Percentiles rank a stretch among this genome's conserved stretches.
Evolutionary conservation across 2,329 filamentous ascomycete species (phyloP).

Genomic region (Beauveria brongniartii): DNA sequence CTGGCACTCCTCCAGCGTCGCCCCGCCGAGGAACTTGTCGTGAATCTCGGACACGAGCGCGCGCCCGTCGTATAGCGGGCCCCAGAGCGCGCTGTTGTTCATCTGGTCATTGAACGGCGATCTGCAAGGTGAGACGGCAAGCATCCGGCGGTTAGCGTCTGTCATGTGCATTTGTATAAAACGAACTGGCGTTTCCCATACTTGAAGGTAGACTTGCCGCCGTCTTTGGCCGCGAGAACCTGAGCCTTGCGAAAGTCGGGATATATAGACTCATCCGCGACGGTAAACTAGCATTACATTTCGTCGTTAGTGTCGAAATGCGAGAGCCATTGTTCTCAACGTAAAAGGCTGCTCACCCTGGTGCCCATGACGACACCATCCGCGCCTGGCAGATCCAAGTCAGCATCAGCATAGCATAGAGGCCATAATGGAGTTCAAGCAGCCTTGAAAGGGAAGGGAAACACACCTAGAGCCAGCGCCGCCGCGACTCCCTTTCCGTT

Average conservation of each 20-base stretch:
- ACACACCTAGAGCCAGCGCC: constrained; percentile 43
- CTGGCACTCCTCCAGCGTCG: constrained; percentile 34
- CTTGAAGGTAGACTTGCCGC: constrained; percentile 38
- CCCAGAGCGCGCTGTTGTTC: constrained; percentile 31
- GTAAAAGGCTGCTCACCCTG: constrained; percentile 22
- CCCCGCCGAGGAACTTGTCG: constrained; percentile 29
- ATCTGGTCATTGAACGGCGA: constrained; percentile 36
- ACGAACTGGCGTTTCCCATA: constrained; percentile 15
- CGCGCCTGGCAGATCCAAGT: constrained; percentile 24
- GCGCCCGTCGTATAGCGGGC: constrained; percentile 35
- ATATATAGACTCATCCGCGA: constrained; percentile 34
- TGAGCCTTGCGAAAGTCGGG: constrained; percentile 32
- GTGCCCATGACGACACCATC: constrained; percentile 38
- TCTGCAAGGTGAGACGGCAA: constrained; percentile 5
- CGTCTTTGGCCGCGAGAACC: constrained; percentile 34
- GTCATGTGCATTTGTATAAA: background rate
- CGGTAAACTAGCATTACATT: constrained; percentile 29
- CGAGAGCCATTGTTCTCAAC: no score
- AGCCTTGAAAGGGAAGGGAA: background rate
- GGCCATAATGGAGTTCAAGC: no score
- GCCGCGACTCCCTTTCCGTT: constrained; percentile 49
- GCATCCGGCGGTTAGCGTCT: background rate
- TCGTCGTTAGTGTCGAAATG: background rate
- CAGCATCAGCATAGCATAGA: background rate
- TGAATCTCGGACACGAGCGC: constrained; percentile 33